Base-by-base conservation (phyloP, 2,329 filamentous ascomycete genomes). In the Eurotiales sp. region DNA sequence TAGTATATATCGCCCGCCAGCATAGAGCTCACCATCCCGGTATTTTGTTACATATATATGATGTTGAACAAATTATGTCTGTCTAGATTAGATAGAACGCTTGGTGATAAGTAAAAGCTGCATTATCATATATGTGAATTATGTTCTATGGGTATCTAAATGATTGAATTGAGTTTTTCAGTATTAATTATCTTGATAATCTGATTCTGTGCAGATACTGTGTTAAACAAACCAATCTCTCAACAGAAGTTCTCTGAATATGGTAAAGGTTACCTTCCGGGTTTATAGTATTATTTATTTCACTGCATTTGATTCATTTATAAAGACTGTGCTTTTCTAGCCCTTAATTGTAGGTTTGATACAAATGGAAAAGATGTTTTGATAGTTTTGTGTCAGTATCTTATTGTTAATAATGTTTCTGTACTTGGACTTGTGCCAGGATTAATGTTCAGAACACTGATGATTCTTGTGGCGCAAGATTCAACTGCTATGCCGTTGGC, bases 311-410 rank as follows among this genome's bases (percentile, higher is more conserved):
- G 77, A 77, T 61, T 83, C 80, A 59, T 82, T 78, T 46, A 76
- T 68, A 7, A 80, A 64, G 5, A 84, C 66, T 0, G 75, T 77
- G 55, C 83, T 85, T 2, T 72, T 60, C 59, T 77, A 70, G 19
- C 76, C 70, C 56, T 86, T 83, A 34, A 80, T 80, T 12, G 27
- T 19, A 0, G 84, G 83, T 58, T 88, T 84, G 44, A 88, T 79
- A 1, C 85, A 77, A 37, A 83, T 67, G 21, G 74, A 78, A 62
- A 88, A 87, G 39, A 88, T 75, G 67, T 88, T 85, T 63, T 88
- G 85, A 57, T 88, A 85, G 64, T 86, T 83, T 54, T 83, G 82
- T 0, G 85, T 85, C 1, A 88, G 69, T 0, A 84, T 80, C 0
- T 85, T 85, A 0, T 81, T 79, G 0, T 76, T 74, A 2, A 88